Evolutionary conservation across 345 rosid genomes (phyloP).

Genomic region (Excoecaria agallocha): DNA sequence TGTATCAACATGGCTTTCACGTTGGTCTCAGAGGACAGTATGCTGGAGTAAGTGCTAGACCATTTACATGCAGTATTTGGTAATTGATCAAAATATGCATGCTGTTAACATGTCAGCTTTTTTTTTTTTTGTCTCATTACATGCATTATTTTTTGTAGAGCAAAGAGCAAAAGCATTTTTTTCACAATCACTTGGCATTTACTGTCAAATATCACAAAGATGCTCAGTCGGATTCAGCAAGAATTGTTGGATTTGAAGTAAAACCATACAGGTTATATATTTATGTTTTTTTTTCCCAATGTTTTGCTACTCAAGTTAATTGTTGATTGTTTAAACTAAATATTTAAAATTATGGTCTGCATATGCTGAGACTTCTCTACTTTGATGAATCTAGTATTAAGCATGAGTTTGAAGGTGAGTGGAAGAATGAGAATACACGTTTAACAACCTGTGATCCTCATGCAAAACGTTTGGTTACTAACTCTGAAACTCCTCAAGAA

Average conservation of each 20-base stretch:
- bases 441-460: conserved; percentile 81
- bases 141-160: conserved; percentile 42
- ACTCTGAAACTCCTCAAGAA: conserved; percentile 83
- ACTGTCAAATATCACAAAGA: conserved; percentile 77
- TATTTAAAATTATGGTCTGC: neutral
- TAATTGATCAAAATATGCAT: neutral
- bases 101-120: neutral
- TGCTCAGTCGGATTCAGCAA: conserved; percentile 49
- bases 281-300: neutral
- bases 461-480: conserved; percentile 66
- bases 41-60: conserved; percentile 49
- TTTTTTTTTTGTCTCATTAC: neutral
- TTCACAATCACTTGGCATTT: conserved; percentile 77
- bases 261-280: conserved; percentile 70
- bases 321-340: conserved; percentile 1
- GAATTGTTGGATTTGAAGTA: conserved; percentile 94
- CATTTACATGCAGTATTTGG: conserved; percentile 7
- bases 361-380: conserved; percentile 10
- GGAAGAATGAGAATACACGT: conserved; percentile 64
- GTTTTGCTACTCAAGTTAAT: neutral
- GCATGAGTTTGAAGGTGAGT: conserved; percentile 72
- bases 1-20: conserved; percentile 61
- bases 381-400: conserved; percentile 53
- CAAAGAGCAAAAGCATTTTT: conserved; percentile 75
- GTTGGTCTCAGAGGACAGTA: conserved; percentile 67